These are phyloP conservation scores for Pulveroboletus frians DNA, from an alignment of 768 basidiomycete species.

Conservation along the genomic window DNA sequence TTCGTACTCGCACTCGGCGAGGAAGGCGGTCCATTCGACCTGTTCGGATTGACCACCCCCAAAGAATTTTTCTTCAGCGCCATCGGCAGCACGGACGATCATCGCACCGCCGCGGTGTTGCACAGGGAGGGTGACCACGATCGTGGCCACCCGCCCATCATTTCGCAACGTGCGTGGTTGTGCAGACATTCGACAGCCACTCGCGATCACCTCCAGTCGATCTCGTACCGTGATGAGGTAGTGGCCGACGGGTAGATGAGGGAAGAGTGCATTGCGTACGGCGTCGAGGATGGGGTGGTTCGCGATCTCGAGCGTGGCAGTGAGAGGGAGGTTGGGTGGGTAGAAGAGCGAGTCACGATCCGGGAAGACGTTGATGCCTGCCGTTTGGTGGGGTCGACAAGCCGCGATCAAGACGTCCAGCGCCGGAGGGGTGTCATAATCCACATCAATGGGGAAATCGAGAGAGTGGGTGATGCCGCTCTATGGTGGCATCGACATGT, in stretches of 20 bases:
- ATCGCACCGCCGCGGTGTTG: slow-evolving; percentile 67
- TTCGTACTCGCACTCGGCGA: slow-evolving; percentile 70
- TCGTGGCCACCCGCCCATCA: slow-evolving; percentile 69
- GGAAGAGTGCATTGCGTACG: slow-evolving; percentile 66
- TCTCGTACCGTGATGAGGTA: slow-evolving; percentile 66
- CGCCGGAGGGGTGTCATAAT: slow-evolving; percentile 68
- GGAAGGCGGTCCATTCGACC: slow-evolving; percentile 76
- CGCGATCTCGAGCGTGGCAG: slow-evolving; percentile 71
- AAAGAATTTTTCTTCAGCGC: slow-evolving; percentile 56
- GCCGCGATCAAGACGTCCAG: slow-evolving; percentile 74
- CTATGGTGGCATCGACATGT: slow-evolving; percentile 31
- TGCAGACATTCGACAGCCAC: slow-evolving; percentile 52
- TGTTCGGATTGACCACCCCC: slow-evolving; percentile 58
- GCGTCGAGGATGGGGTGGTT: slow-evolving; percentile 82
- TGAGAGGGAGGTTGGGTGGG: slow-evolving; percentile 67
- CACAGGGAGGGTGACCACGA: slow-evolving; percentile 69
- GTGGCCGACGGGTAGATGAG: slow-evolving; percentile 60
- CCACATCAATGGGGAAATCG: slow-evolving; percentile 77
- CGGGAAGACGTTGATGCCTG: slow-evolving; percentile 46
- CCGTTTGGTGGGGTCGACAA: slow-evolving; percentile 60
- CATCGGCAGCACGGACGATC: slow-evolving; percentile 51
- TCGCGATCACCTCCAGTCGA: slow-evolving; percentile 61
- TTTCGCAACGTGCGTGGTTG: slow-evolving; percentile 50
- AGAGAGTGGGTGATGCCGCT: slow-evolving; percentile 75
- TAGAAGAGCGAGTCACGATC: slow-evolving; percentile 67